These are phyloP conservation scores for Erysimum cheiri DNA, from an alignment of 441 rosid species.

Conservation along the genomic window DNA sequence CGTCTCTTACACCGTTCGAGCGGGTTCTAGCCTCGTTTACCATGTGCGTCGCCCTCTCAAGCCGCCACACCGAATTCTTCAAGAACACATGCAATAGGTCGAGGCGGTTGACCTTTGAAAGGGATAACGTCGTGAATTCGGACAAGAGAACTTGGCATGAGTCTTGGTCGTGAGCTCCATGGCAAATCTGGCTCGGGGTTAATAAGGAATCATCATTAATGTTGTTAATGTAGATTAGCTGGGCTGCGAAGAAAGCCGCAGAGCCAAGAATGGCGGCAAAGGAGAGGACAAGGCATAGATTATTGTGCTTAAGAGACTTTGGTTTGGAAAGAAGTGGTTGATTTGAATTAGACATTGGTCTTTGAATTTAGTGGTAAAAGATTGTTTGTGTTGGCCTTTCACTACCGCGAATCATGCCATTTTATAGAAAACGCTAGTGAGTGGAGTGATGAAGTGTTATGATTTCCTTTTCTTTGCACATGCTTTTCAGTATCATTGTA, in stretches of 20 bases:
- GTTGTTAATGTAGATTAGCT: slow-evolving; percentile 31
- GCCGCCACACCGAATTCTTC: slow-evolving; percentile 40
- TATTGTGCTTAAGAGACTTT: slow-evolving; percentile 43
- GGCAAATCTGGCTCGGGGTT: slow-evolving; percentile 46
- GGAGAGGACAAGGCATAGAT: slow-evolving; percentile 48
- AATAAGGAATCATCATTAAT: slow-evolving; percentile 6
- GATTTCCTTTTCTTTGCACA: slow-evolving; percentile 22
- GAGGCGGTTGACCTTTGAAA: slow-evolving; percentile 36
- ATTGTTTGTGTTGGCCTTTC: slow-evolving; percentile 33
- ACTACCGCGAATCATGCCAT: slow-evolving; percentile 29
- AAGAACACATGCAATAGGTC: slow-evolving; percentile 53
- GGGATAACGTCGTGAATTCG: slow-evolving; percentile 40
- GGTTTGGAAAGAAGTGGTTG: slow-evolving; percentile 57
- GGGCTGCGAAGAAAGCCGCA: slow-evolving; percentile 41
- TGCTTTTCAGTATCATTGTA: not conserved
- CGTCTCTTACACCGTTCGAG: slow-evolving; percentile 52
- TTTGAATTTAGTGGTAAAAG: slow-evolving; percentile 31
- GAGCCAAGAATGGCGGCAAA: slow-evolving; percentile 50
- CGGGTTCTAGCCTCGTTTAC: slow-evolving; percentile 34
- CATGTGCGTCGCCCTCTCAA: slow-evolving; percentile 37
- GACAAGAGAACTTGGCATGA: slow-evolving; percentile 57
- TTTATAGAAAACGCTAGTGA: slow-evolving; percentile 39
- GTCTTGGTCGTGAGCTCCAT: slow-evolving; percentile 48
- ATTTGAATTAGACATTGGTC: slow-evolving; percentile 36
- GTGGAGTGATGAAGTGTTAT: slow-evolving; percentile 26